These are phyloP conservation scores for Pisolithus marmoratus DNA, from an alignment of 768 basidiomycete species.

Conservation along the genomic window DNA sequence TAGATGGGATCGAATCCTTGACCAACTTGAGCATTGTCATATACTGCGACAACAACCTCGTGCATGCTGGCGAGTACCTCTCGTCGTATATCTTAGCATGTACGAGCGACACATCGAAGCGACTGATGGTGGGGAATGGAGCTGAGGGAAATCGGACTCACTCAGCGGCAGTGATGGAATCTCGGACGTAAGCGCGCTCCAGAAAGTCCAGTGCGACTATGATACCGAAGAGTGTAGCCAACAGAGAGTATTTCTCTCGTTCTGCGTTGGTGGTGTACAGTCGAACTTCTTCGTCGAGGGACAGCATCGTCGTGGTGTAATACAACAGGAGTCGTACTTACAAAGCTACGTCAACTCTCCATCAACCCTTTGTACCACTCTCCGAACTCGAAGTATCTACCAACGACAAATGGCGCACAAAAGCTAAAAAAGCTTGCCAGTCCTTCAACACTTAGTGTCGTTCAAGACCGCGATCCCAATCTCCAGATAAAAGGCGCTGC, in stretches of 20 bases:
- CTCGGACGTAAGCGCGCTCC: constrained; percentile 92
- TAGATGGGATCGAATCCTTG: constrained; percentile 74
- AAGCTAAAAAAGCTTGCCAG: no score
- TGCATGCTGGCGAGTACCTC: constrained; percentile 97
- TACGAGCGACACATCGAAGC: neutral
- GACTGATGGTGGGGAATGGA: neutral
- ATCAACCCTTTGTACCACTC: no score
- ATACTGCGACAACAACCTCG: constrained; percentile 90
- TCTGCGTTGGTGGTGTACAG: constrained; percentile 85
- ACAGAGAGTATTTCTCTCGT: constrained; percentile 80
- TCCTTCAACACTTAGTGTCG: no score
- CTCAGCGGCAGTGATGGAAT: constrained; percentile 88
- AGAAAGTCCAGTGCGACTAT: constrained; percentile 90
- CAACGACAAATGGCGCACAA: no score
- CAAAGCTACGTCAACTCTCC: no score
- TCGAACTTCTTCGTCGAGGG: constrained; percentile 88
- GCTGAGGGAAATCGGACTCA: constrained; percentile 45
- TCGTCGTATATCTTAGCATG: constrained; percentile 15
- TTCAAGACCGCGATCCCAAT: no score
- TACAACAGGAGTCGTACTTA: no score
- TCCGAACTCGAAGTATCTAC: no score
- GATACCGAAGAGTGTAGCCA: constrained; percentile 89
- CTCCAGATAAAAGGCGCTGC: no score
- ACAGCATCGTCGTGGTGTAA: constrained; percentile 28
- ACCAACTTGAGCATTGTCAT: constrained; percentile 97